Conservation (phyloP, 495 filamentous ascomycete species). For the Daldinia grandis region DNA sequence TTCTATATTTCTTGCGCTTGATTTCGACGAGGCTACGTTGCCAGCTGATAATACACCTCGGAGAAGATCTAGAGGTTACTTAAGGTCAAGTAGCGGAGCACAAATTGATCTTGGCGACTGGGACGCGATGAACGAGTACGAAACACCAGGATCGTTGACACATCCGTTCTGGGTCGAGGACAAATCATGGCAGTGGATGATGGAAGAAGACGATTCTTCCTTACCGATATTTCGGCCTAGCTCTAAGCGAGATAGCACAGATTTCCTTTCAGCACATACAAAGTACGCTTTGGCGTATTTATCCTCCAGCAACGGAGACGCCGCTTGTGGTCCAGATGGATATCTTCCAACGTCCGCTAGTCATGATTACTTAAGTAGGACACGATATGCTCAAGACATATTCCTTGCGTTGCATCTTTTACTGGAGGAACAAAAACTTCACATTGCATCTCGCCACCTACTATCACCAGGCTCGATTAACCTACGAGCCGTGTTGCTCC, state of each 20-base stretch:
- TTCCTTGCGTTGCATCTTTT: conserved; percentile 84
- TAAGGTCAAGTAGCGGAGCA: conserved; percentile 45
- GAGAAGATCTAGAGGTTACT: conserved; percentile 41
- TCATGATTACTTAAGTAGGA: conserved; percentile 62
- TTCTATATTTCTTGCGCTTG: conserved; percentile 55
- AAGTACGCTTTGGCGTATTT: conserved; percentile 56
- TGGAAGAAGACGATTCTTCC: conserved; percentile 60
- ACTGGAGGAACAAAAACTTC: conserved; percentile 87
- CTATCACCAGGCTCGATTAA: conserved; percentile 60
- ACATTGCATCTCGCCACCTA: conserved; percentile 66
- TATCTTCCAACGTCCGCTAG: conserved; percentile 69
- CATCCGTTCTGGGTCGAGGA: conserved; percentile 72
- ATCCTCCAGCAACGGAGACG: conserved; percentile 60
- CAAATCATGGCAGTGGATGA: conserved; percentile 77
- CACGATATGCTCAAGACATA: conserved; percentile 69
- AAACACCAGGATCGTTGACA: conserved; percentile 59
- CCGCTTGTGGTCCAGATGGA: conserved; percentile 61
- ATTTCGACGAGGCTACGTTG: conserved; percentile 32
- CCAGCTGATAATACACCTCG: conserved; percentile 25
- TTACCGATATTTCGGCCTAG: conserved; percentile 34
- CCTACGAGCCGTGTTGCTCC: conserved; percentile 76
- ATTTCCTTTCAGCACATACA: conserved; percentile 57
- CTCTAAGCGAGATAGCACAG: conserved; percentile 35
- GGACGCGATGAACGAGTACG: conserved; percentile 49
- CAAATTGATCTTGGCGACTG: conserved; percentile 48